phyloP scores from a whole-genome alignment of 1,284 basidiomycete genomes.

The Sporisorium iseilematis-ciliati region DNA sequence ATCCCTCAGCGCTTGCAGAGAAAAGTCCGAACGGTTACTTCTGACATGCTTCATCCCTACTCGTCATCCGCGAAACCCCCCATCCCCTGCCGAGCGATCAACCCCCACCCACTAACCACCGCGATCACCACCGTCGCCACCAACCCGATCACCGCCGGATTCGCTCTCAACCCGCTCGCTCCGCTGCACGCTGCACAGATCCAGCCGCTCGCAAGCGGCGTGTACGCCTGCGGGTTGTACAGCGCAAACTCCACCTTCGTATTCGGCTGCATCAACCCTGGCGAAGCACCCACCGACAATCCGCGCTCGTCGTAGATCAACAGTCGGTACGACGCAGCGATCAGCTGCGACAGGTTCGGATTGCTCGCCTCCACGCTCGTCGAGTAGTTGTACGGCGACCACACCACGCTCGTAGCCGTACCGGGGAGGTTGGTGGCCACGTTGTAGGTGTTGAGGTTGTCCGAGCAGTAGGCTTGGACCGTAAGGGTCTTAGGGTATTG shows the following conservation, averaged over 20 bases:
- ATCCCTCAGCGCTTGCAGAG: not conserved
- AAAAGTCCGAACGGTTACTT: not conserved
- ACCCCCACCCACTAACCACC: conserved; percentile 41
- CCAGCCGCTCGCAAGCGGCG: conserved; percentile 62
- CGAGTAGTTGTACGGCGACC: conserved; percentile 66
- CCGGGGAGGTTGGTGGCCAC: conserved; percentile 63
- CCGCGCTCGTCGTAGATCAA: conserved; percentile 66
- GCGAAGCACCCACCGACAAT: conserved; percentile 31
- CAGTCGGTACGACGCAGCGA: conserved; percentile 65
- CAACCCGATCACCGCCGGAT: conserved; percentile 44
- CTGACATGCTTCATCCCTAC: too few relatives aligned
- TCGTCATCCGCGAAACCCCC: conserved; percentile 25
- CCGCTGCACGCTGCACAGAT: conserved; percentile 56
- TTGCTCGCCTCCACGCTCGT: conserved; percentile 48
- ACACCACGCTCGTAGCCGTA: conserved; percentile 59
- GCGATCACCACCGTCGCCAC: conserved; percentile 48
- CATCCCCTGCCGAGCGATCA: conserved; percentile 32
- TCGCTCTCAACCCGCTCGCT: conserved; percentile 39
- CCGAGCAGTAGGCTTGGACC: conserved; percentile 65
- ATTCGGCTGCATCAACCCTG: conserved; percentile 63
- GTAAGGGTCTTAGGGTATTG: conserved; percentile 55
- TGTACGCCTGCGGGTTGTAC: conserved; percentile 68
- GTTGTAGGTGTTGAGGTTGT: conserved; percentile 64
- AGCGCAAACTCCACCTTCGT: conserved; percentile 65
- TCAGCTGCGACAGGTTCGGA: conserved; percentile 57